Base-by-base conservation (phyloP, 352 stramenopile species). In the Globisporangium mamillatum region DNA sequence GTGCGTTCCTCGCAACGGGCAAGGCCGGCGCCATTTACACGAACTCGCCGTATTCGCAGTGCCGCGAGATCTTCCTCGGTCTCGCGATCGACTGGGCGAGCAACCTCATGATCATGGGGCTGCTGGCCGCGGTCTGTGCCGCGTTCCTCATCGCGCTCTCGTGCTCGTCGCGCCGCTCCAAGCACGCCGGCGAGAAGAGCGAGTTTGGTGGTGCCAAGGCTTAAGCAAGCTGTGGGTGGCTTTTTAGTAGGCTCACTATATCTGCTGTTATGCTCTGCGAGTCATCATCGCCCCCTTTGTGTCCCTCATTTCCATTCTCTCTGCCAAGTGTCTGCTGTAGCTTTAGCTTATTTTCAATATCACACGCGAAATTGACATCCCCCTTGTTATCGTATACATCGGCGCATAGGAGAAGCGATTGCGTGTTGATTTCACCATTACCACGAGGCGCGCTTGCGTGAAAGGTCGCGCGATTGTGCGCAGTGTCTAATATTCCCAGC, bases 11-110 rank as follows among this genome's bases (percentile, higher is more conserved):
- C 10, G 64, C 75, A 5, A 71, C 68, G 2, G 75, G 79, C 41
- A 81, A 75, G 41, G 55, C 67, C 38, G 80, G 79, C 25, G 75
- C 75, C 8, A 70, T 89, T 6, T 92, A 85, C 68, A 71, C 78
- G 6, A 85, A 86, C 58, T 89, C 87, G 22, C 87, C 87, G 22
- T 94, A 92, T 69, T 80, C 82, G 48, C 74, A 93, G 61, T 94
- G 87, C 67, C 87, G 87, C 64, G 68, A 52, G 9, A 81, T 77
- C 54, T 93, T 94, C 69, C 61, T 94, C 8, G 73, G 85, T 59
- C 68, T 92, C 32, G 84, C 81, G 10, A 80, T 82, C 36, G 80
- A 84, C 70, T 94, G 86, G 86, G 79, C 79, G 52, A 73, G 59
- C n/a, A 82, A 70, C 22, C 75, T 93, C 38, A 79, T 74, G 32